phyloP scores from a whole-genome alignment of 2,329 filamentous ascomycete species.

The Aspergillus costaricaensis region DNA sequence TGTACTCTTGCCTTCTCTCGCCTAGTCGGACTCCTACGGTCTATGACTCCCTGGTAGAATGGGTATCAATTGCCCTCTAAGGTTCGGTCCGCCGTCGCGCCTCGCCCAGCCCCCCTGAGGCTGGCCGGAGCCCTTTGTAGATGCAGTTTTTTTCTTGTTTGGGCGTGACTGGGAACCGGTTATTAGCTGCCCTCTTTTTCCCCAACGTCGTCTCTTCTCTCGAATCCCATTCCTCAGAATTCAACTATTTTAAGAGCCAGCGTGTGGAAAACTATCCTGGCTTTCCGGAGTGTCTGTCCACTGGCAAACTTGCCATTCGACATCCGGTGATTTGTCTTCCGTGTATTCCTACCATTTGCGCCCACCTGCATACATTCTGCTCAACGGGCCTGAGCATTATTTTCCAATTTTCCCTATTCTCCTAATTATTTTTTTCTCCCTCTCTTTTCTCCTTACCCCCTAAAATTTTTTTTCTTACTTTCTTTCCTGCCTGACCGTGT shows the following conservation, averaged over 20 bases:
- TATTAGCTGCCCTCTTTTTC: conserved; percentile 23
- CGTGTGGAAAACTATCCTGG: conserved; percentile 26
- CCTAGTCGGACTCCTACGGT: conserved; percentile 13
- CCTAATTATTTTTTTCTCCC: conserved; percentile 19
- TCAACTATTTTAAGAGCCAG: conserved; percentile 19
- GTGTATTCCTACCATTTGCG: conserved; percentile 38
- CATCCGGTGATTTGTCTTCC: conserved; percentile 29
- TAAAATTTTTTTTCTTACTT: background rate
- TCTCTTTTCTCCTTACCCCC: conserved; percentile 22
- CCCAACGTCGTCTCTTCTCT: conserved; percentile 14
- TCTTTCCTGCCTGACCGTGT: conserved; percentile 18
- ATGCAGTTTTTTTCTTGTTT: conserved; percentile 16
- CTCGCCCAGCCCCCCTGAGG: conserved; percentile 23
- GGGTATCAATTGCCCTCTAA: conserved; percentile 26
- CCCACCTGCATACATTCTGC: conserved; percentile 24
- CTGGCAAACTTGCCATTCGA: conserved; percentile 23
- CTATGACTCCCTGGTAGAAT: conserved; percentile 14
- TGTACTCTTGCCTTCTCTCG: conserved; percentile 16
- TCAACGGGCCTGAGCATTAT: conserved; percentile 9
- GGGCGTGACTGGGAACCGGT: conserved; percentile 22
- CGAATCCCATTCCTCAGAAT: conserved; percentile 20
- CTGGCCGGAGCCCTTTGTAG: conserved; percentile 20
- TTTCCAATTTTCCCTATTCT: conserved; percentile 15
- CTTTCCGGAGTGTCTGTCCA: conserved; percentile 33
- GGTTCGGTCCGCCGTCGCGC: conserved; percentile 28